Conservation (phyloP, 768 basidiomycete genomes). For the Tulasnella sp. region DNA sequence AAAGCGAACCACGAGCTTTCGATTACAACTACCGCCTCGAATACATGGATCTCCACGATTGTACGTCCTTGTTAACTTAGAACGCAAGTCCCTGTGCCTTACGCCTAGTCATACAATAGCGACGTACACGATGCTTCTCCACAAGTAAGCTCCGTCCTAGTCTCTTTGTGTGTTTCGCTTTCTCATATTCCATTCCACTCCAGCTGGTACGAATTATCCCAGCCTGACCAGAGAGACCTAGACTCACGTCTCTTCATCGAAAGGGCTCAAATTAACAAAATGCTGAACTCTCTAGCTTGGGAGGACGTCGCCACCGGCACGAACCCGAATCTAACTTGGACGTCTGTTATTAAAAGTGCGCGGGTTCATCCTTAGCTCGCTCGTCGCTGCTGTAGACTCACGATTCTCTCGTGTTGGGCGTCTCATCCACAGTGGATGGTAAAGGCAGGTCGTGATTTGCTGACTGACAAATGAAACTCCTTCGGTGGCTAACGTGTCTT, state of each 20-base stretch:
- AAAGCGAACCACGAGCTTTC: not conserved
- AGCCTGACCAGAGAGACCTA: not conserved
- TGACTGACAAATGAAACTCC: not conserved
- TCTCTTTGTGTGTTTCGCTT: not conserved
- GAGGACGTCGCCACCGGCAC: not conserved
- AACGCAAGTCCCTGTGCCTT: not conserved
- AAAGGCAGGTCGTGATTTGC: not conserved
- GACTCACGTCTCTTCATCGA: not conserved
- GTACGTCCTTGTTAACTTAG: not conserved
- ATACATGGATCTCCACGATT: not conserved
- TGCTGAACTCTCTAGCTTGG: not conserved
- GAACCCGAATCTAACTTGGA: not conserved
- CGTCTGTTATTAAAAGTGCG: not conserved
- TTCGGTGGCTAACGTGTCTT: not conserved
- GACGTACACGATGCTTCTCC: not conserved
- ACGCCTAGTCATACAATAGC: not conserved
- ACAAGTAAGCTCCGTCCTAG: not conserved
- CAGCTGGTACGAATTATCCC: not conserved
- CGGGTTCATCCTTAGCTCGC: too few relatives aligned
- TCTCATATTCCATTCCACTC: not conserved
- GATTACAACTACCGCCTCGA: not conserved
- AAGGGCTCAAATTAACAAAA: not conserved
- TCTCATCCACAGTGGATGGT: not conserved
- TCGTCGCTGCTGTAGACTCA: too few relatives aligned
- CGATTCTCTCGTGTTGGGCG: too few relatives aligned